These are phyloP conservation scores for Mycena chlorophos DNA, from an alignment of 768 basidiomycete species.

Conservation along the genomic window DNA sequence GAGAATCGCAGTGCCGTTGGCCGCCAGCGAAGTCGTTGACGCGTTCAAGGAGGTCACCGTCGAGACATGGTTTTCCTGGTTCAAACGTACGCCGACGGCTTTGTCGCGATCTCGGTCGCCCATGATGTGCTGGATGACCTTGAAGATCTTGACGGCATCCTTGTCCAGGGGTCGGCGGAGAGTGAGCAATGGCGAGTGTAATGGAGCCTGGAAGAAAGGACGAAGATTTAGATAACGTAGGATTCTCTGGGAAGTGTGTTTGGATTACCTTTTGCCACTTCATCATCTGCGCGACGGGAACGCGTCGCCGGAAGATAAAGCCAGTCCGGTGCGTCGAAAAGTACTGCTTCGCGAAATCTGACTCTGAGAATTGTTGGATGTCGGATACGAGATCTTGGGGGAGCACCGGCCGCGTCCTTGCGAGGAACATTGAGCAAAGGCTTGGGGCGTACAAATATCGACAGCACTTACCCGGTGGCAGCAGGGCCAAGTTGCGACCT, in stretches of 20 bases:
- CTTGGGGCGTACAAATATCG: no score
- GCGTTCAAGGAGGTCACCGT: constrained; percentile 44
- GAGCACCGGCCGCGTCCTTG: constrained; percentile 76
- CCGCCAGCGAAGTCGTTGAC: constrained; percentile 48
- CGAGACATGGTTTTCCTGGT: constrained; percentile 45
- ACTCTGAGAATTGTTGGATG: constrained; percentile 84
- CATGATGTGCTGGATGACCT: constrained; percentile 90
- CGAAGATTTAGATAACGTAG: constrained; percentile 2
- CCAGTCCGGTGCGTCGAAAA: constrained; percentile 91
- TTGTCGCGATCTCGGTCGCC: constrained; percentile 83
- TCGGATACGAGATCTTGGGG: constrained; percentile 81
- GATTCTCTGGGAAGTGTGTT: background rate
- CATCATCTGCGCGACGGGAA: constrained; percentile 88
- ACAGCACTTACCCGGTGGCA: constrained; percentile 70
- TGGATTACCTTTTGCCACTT: constrained; percentile 77
- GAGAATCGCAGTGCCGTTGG: constrained; percentile 44
- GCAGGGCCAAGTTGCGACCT: no score
- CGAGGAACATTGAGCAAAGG: constrained; percentile 19
- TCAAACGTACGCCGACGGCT: constrained; percentile 48
- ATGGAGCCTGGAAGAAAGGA: constrained; percentile 45
- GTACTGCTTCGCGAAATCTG: constrained; percentile 82
- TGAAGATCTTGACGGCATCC: constrained; percentile 85
- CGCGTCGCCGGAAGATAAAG: constrained; percentile 77
- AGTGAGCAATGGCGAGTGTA: constrained; percentile 73
- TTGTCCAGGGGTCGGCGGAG: constrained; percentile 64